Conservation (phyloP, 495 filamentous ascomycete genomes). For the Aspergillus nidulans region DNA sequence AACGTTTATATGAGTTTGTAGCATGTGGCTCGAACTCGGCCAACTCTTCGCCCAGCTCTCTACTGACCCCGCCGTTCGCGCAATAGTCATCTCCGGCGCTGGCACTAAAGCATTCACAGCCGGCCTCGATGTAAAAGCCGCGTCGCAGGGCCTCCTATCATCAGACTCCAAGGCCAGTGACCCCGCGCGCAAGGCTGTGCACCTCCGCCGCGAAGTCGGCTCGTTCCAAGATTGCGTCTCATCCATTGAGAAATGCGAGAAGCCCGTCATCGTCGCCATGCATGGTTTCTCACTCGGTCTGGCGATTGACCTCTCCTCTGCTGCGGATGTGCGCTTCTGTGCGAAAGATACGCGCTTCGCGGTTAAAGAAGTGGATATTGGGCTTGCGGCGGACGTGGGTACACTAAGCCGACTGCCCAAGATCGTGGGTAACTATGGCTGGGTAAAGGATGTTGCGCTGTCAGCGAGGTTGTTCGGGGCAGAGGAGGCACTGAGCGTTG, state of each 20-base stretch:
- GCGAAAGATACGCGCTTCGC: constrained; percentile 59
- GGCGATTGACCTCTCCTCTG: constrained; percentile 75
- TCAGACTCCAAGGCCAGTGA: constrained; percentile 38
- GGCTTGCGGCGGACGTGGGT: constrained; percentile 89
- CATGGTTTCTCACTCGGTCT: constrained; percentile 80
- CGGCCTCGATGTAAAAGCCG: constrained; percentile 71
- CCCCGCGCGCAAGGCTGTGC: constrained; percentile 60
- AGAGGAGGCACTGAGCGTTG: constrained; percentile 74
- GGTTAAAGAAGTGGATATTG: constrained; percentile 95
- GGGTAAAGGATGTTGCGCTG: constrained; percentile 89
- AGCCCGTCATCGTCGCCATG: constrained; percentile 82
- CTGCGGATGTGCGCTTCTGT: constrained; percentile 76
- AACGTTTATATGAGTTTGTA: constrained; percentile 14
- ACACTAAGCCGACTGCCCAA: constrained; percentile 84
- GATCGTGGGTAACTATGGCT: constrained; percentile 67
- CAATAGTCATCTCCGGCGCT: constrained; percentile 75
- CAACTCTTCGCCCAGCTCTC: constrained; percentile 72
- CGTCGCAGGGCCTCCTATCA: constrained; percentile 33
- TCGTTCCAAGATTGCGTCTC: constrained; percentile 77
- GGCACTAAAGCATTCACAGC: constrained; percentile 83
- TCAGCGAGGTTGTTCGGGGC: constrained; percentile 72
- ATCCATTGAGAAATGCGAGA: constrained; percentile 79
- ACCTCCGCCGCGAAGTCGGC: constrained; percentile 60
- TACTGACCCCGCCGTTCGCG: constrained; percentile 64
- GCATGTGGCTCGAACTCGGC: constrained; percentile 86